Conservation (phyloP, 73 alveolate genomes). For the Effrenium voratum region DNA sequence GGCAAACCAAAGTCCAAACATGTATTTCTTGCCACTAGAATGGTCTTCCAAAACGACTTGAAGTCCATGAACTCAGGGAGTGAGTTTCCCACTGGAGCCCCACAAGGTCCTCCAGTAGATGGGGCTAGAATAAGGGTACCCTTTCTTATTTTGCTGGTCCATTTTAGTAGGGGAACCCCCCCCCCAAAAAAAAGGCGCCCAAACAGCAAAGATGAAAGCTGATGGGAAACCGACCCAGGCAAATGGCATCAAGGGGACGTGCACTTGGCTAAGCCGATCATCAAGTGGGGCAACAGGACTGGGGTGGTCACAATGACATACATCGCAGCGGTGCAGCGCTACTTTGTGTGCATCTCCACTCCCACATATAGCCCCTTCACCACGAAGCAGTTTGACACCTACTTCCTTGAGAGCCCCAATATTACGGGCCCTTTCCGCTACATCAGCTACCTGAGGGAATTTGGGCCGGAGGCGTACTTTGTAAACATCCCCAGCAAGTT, state of each 20-base stretch:
- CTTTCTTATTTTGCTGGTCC: too few species aligned
- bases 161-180: too few species aligned
- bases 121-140: too few species aligned
- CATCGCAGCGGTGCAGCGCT: not conserved
- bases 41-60: too few species aligned
- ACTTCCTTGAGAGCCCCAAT: slow-evolving; percentile 44
- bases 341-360: slow-evolving; percentile 52
- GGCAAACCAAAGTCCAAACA: too few species aligned
- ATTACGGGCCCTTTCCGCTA: slow-evolving; percentile 79
- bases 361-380: slow-evolving; percentile 79
- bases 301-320: slow-evolving; percentile 62
- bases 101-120: too few species aligned
- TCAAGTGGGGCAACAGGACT: slow-evolving; percentile 72
- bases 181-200: too few species aligned
- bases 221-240: too few species aligned
- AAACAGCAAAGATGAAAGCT: too few species aligned
- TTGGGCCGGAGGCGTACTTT: slow-evolving; percentile 74
- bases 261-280: not conserved
- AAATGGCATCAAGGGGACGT: slow-evolving; percentile 47
- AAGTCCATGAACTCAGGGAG: too few species aligned
- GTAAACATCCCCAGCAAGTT: slow-evolving; percentile 80
- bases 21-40: too few species aligned
- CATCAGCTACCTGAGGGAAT: slow-evolving; percentile 57
- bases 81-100: too few species aligned
- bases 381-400: slow-evolving; percentile 64